Percentiles rank a stretch among this genome's conserved stretches.
Evolutionary conservation across 2,329 filamentous ascomycete genomes (phyloP).

Genomic region (Cadophora gregata): DNA sequence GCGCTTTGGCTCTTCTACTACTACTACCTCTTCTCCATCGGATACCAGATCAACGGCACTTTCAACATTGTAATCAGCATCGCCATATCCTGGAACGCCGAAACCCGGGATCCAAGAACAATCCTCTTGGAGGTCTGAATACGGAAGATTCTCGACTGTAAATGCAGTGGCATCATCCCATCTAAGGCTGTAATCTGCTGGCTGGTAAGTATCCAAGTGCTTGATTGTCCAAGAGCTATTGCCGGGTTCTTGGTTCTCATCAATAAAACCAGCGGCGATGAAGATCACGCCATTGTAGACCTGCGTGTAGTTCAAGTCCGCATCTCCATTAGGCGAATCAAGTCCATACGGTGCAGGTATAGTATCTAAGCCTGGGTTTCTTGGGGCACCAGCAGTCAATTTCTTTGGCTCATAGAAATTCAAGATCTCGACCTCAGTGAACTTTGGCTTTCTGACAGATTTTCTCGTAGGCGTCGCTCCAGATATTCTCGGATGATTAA

Average conservation of each 20-base stretch:
- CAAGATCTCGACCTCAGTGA: conserved; percentile 34
- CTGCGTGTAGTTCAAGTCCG: not conserved
- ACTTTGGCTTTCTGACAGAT: not conserved
- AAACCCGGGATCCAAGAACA: conserved; percentile 13
- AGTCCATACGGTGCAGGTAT: conserved; percentile 35
- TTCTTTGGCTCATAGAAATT: conserved; percentile 36
- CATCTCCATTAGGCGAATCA: not conserved
- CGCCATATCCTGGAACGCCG: not conserved
- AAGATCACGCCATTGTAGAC: conserved; percentile 5
- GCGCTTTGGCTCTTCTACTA: not conserved
- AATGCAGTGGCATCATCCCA: conserved; percentile 48
- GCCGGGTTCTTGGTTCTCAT: conserved; percentile 17
- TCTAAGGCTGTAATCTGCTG: conserved; percentile 24
- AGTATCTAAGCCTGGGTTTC: conserved; percentile 40
- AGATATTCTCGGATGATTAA: not conserved
- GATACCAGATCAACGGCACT: not conserved
- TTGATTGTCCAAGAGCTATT: conserved; percentile 31
- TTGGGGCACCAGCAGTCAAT: conserved; percentile 21
- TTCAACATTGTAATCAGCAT: not conserved
- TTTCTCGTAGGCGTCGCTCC: not conserved
- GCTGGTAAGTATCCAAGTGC: not conserved
- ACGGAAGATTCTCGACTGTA: conserved; percentile 51
- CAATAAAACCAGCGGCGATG: conserved; percentile 17
- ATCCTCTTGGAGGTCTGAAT: conserved; percentile 45
- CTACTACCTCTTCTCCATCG: not conserved